A percentile compares a stretch with the other conserved stretches of the same genome.
phyloP scores from a whole-genome alignment of 352 stramenopile species.

The Peronosclerospora sorghi region DNA sequence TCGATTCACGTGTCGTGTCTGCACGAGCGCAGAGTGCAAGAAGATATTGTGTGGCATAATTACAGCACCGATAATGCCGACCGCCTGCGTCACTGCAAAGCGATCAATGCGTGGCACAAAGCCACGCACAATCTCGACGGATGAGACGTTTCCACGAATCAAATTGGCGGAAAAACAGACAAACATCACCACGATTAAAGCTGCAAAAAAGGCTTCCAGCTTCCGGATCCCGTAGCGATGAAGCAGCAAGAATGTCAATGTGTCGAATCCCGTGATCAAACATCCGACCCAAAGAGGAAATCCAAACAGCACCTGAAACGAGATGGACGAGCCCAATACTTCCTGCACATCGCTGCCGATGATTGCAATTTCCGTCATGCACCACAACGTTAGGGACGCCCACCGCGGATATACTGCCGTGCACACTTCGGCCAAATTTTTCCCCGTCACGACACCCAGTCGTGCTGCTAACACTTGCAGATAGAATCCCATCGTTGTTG shows the following conservation, averaged over 20 bases:
- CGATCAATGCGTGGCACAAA: conserved; percentile 70
- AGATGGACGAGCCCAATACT: conserved; percentile 86
- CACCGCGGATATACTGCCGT: conserved; percentile 65
- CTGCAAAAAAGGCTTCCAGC: conserved; percentile 88
- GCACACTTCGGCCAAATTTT: conserved; percentile 87
- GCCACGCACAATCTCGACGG: conserved; percentile 52
- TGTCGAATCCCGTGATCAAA: conserved; percentile 81
- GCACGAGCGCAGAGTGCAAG: conserved; percentile 88
- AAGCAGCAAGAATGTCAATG: conserved; percentile 91
- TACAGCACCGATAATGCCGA: conserved; percentile 89
- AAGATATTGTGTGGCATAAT: conserved; percentile 97
- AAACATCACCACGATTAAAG: conserved; percentile 89
- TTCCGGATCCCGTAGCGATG: conserved; percentile 89
- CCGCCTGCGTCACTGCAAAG: conserved; percentile 74
- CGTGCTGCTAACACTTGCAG: conserved; percentile 89
- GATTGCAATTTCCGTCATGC: conserved; percentile 91
- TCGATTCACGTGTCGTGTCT: conserved; percentile 44
- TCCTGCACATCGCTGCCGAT: conserved; percentile 88
- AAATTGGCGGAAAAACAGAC: conserved; percentile 91
- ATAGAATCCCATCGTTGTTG: conserved; percentile 88
- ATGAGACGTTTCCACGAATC: conserved; percentile 59
- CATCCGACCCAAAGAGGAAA: conserved; percentile 87
- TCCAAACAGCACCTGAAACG: conserved; percentile 84
- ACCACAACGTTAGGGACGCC: conserved; percentile 70
- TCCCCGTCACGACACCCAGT: conserved; percentile 86